Evolutionary conservation across 2,329 filamentous ascomycete species (phyloP).

Genomic region (Xenoacremonium recifei): DNA sequence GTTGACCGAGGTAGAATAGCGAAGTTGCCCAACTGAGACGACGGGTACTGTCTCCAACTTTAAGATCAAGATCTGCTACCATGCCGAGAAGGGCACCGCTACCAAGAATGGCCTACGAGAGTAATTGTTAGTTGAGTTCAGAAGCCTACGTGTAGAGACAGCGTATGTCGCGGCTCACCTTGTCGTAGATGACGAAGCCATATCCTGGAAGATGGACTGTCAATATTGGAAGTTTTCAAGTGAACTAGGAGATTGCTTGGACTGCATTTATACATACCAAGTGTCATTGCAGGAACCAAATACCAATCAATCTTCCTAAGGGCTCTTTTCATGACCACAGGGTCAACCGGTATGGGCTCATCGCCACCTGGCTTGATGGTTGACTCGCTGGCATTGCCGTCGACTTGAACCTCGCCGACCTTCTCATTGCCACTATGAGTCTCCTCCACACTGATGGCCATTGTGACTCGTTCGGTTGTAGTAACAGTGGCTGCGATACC

Average conservation of each 20-base stretch:
- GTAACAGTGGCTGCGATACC: too few species aligned
- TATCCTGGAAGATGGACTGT: constrained; percentile 39
- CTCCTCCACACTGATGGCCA: too few species aligned
- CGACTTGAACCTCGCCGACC: too few species aligned
- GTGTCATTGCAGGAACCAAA: constrained; percentile 65
- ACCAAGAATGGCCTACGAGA: too few species aligned
- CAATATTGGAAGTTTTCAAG: not conserved
- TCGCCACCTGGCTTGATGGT: too few species aligned
- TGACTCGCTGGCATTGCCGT: too few species aligned
- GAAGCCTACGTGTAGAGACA: too few species aligned
- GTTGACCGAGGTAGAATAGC: constrained; percentile 78
- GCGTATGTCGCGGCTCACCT: too few species aligned
- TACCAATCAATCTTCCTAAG: constrained; percentile 66
- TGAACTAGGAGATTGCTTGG: not conserved
- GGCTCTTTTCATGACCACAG: constrained; percentile 53
- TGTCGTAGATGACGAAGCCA: constrained; percentile 44
- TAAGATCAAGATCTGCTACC: constrained; percentile 65
- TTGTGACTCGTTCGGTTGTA: too few species aligned
- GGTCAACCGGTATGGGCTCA: too few species aligned
- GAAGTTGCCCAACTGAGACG: constrained; percentile 76
- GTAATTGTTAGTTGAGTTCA: too few species aligned
- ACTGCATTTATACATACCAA: constrained; percentile 49
- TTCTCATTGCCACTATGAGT: too few species aligned
- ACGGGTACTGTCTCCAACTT: constrained; percentile 54
- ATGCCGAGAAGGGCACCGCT: constrained; percentile 74